Base-by-base conservation (phyloP, 345 rosid species). In the Draba incana region DNA sequence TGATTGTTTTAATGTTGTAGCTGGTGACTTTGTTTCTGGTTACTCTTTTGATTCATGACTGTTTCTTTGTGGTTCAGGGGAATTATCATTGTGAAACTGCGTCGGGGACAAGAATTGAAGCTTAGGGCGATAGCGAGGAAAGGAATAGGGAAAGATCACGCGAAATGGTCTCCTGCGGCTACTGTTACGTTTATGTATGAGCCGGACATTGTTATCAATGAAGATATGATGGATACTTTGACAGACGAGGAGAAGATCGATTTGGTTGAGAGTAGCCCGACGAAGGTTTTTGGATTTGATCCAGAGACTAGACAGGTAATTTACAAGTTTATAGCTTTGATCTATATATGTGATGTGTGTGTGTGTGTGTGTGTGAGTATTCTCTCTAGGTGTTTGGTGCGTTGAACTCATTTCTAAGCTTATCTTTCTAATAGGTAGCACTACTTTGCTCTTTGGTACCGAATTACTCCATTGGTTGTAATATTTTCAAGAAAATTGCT, bases 141-240 rank as follows among this genome's bases (percentile, higher is more conserved):
- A 81, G 98, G 99, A 25, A 94, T 94, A 4, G 96, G 92, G 39
- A 94, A 91, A 79, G 98, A 94, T 86, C 98, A 94, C 47, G 98
- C 98, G 0, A 91, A 94, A 74, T 91, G 97, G 98, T 91, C 98
- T 31, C 99, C 99, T 30, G 98, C 99, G 8, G 99, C 99, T n/a
- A 91, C 99, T 35, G 98, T 91, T 13, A 91, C 99, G 50, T 89
- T 94, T 67, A 84, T 94, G 96, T 88, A 84, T 72, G 96, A 89
- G 75, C 97, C 99, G 11, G 99, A 91, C n/a, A 91, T 94, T 8
- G 79, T 81, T 24, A 87, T 91, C 54, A 91, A 94, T 62, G 93
- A 89, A 78, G 99, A 89, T 35, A 28, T 94, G 92, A 86, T 91
- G 97, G 92, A 83, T 15, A 80, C 77, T 45, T 77, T 89, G 83